Conservation (phyloP, 345 rosid genomes). For the Eucalyptus marginata region DNA sequence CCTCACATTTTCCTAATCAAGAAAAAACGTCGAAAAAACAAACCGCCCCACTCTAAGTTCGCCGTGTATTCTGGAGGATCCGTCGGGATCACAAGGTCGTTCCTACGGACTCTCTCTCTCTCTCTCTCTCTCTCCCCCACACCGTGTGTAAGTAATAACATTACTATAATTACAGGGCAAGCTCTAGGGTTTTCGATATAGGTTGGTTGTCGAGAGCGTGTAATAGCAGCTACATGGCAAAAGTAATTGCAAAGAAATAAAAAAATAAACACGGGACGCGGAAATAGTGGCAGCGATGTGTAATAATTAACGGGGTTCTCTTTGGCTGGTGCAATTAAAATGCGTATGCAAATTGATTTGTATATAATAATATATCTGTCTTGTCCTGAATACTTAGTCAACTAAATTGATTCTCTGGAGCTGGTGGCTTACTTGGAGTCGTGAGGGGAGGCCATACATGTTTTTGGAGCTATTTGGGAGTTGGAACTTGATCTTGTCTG, state of each 20-base stretch:
- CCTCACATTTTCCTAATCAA: conserved; percentile 28
- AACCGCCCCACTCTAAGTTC: conserved; percentile 7
- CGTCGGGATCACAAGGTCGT: conserved; percentile 13
- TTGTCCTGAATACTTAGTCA: neutral
- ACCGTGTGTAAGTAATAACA: neutral
- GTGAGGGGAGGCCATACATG: neutral
- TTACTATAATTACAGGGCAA: neutral
- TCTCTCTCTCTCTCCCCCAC: neutral
- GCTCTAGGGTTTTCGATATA: neutral
- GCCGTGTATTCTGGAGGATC: conserved; percentile 34
- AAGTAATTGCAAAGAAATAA: neutral
- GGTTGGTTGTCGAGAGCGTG: conserved; percentile 2
- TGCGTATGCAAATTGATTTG: neutral
- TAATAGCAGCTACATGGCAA: neutral
- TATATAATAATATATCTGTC: neutral
- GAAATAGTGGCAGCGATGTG: neutral
- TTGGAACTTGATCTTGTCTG: neutral
- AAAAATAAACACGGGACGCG: neutral
- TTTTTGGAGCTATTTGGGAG: neutral
- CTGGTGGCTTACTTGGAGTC: neutral
- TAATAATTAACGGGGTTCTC: neutral
- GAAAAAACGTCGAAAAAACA: conserved; percentile 17
- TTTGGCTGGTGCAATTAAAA: neutral
- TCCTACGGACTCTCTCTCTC: neutral
- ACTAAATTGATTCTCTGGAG: neutral